Base-by-base conservation (phyloP, 2,329 filamentous ascomycete genomes). In the Diaporthe ilicicola region DNA sequence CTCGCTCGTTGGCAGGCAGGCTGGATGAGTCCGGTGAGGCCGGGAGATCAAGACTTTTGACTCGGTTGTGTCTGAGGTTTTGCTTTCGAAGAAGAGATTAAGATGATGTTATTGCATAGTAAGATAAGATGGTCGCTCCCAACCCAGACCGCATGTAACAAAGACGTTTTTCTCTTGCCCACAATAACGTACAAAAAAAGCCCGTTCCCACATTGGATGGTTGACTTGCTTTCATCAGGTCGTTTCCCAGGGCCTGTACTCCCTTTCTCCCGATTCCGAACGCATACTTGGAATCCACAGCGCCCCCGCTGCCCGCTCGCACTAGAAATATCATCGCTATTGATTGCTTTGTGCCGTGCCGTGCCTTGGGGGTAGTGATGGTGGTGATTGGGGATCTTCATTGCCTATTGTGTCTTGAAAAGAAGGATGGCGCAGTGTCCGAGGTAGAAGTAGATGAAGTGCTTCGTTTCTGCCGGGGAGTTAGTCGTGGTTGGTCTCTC, bases 391-490 rank as follows among this genome's bases (percentile, higher is more conserved):
- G 3, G 10, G 39, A 9, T 19, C 12, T 13, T 13, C 17, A 34
- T 66, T 55, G 51, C 76, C 80, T 91, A 98, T 90, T 98, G 95
- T 50, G 96, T 99, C 89, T 99, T 99, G 91, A 98, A 99, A 67
- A 99, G 91, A 70, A 99, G 89, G 80, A 99, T 98, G 72, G 96
- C 96, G 83, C 94, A 98, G 87, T 98, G 96, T 68, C 96, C 96
- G 72, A 99, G 92, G 86, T 99, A 99, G 87, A 99, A 99, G 87
- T 99, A 99, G 82, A 99, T 98, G 87, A 99, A 99, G 84, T 99
- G 96, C 86, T 98, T 98, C 34, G 96, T 98, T 84, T 98, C 96
- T 98, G 85, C 27, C 46, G 51, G 10, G 3, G 22, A 7, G 32
- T 51, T 42, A 70, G 65, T 71, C 75, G 48, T 67, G 61, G 51